Base-by-base conservation (phyloP, 1,139 yeast genomes). In the Saccharomycopsis hybrid region DNA sequence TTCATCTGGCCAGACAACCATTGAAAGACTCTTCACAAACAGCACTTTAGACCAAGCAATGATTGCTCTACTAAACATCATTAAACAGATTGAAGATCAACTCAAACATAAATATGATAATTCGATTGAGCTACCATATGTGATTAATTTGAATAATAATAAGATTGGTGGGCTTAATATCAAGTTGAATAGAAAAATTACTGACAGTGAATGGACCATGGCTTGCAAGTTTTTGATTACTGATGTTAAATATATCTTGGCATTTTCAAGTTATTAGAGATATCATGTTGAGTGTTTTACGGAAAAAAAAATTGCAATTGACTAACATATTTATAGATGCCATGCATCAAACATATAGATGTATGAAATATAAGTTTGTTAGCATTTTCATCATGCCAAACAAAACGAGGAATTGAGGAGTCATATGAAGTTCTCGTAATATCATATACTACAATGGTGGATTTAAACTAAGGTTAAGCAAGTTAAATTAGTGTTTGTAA, bases 131-230 rank as follows among this genome's bases (percentile, higher is more conserved):
- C 65, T 88, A 29, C 97, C 97, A 0, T 89, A 87, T 59, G 61
- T 62, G n/a, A 77, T 71, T 60, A 71, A 74, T 60, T 36, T 78
- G 59, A 58, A 67, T 2, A 73, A 74, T 29, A 96, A 85, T 56
- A 73, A 76, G 49, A 84, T 92, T 46, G 96, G 95, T 1, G 90
- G 87, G 0, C 77, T 80, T 54, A 80, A 88, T 52, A 84, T 92
- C 13, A 70, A 83, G 49, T 76, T 88, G 1, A 79, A 88, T 2
- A 76, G 87, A 8, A 70, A 73, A 50, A 67, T 75, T 1, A 76
- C 82, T 1, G 84, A 83, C 60, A 78, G 80, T 43, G 88, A 85
- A 55, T 92, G 98, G 98, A 88, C 97, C 0, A 78, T 81, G 36
- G 90, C 96, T 1, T 90, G 96, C 66, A 84, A 85, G 60, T 84